phyloP scores from a whole-genome alignment of 805 yeast species.

The Pichia californica region DNA sequence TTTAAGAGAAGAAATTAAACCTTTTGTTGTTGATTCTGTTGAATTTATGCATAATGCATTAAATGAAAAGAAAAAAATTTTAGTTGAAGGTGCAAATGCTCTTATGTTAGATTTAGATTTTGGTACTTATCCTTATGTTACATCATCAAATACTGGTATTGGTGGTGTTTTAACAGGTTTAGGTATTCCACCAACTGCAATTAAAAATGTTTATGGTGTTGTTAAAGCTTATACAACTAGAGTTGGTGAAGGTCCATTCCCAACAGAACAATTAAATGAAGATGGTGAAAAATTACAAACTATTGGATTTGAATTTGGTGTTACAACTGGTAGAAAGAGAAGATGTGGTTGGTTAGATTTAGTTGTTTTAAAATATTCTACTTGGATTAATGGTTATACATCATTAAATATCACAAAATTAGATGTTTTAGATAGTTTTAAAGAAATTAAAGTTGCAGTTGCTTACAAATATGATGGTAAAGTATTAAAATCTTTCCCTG shows the following conservation, averaged over 20 bases:
- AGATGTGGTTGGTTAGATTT: slow-evolving; percentile 99
- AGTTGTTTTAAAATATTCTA: slow-evolving; percentile 88
- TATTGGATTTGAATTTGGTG: slow-evolving; percentile 95
- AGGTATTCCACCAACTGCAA: slow-evolving; percentile 87
- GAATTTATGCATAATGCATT: slow-evolving; percentile 77
- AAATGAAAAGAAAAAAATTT: slow-evolving; percentile 69
- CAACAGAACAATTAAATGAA: slow-evolving; percentile 88
- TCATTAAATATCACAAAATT: slow-evolving; percentile 89
- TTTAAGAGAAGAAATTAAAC: slow-evolving; percentile 68
- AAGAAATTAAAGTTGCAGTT: slow-evolving; percentile 83
- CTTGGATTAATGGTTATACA: slow-evolving; percentile 91
- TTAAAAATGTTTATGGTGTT: slow-evolving; percentile 84
- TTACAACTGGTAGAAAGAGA: slow-evolving; percentile 97
- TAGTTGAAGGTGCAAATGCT: slow-evolving; percentile 98
- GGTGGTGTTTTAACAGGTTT: slow-evolving; percentile 98
- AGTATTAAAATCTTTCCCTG: slow-evolving; percentile 78
- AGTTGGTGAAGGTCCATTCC: slow-evolving; percentile 99
- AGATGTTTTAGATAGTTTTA: slow-evolving; percentile 87
- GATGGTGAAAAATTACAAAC: slow-evolving; percentile 82
- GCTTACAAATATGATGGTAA: slow-evolving; percentile 78
- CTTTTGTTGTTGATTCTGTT: slow-evolving; percentile 91
- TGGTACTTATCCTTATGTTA: slow-evolving; percentile 97
- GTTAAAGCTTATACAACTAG: slow-evolving; percentile 98
- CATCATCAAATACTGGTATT: slow-evolving; percentile 91
- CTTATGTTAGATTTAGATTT: slow-evolving; percentile 95